Evolutionary conservation across 495 filamentous ascomycete genomes (phyloP).

Genomic region (Choiromyces venosus): DNA sequence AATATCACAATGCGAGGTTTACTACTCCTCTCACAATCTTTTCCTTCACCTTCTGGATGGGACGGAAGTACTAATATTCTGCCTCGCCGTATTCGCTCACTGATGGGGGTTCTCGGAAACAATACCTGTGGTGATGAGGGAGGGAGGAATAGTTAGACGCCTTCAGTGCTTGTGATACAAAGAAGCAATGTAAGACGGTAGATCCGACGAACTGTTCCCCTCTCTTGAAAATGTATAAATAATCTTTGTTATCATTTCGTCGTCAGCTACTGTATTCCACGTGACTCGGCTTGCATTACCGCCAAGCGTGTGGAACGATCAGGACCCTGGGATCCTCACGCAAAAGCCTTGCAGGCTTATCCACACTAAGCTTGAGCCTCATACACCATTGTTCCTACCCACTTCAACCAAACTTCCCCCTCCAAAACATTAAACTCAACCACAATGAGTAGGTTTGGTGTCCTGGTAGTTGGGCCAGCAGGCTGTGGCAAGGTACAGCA

Average conservation of each 20-base stretch:
- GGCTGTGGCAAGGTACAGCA: constrained; percentile 71
- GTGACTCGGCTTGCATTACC: neutral
- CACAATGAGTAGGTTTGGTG: constrained; percentile 85
- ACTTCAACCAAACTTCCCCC: constrained; percentile 16
- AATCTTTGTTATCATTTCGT: no score
- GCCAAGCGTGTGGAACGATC: no score
- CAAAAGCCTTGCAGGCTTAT: neutral
- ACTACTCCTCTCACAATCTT: no score
- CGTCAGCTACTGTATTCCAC: neutral
- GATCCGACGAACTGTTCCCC: neutral
- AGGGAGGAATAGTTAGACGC: neutral
- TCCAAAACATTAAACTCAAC: constrained; percentile 14
- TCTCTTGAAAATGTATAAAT: no score
- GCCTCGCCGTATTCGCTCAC: neutral
- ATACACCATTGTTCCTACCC: constrained; percentile 29
- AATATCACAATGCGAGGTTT: neutral
- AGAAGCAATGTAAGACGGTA: neutral
- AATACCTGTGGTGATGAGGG: neutral
- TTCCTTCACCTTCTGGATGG: no score
- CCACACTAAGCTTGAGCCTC: constrained; percentile 14
- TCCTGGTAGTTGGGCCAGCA: constrained; percentile 89
- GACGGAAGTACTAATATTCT: neutral
- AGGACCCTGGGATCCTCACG: neutral
- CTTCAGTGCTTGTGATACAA: no score
- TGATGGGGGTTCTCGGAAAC: neutral